Conservation (phyloP, 129 eudicot species). For the Heracleum sosnowskyi region DNA sequence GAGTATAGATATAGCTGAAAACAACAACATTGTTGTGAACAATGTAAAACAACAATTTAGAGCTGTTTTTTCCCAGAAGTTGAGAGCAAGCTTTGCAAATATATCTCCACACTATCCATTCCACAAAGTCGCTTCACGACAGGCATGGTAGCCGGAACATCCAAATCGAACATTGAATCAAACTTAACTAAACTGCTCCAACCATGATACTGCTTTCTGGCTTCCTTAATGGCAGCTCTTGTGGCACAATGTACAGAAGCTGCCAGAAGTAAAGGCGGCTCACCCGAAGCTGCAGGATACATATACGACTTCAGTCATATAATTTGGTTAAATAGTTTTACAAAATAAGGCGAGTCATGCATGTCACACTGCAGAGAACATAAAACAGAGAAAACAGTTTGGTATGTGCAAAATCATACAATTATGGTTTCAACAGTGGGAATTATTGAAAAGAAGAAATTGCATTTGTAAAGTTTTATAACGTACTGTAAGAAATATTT, state of each 20-base stretch:
- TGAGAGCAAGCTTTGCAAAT: slow-evolving; percentile 39
- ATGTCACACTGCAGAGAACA: no score
- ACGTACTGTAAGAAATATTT: no score
- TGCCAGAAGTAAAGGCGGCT: slow-evolving; percentile 86
- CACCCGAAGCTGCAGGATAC: slow-evolving; percentile 58
- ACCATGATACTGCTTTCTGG: slow-evolving; percentile 49
- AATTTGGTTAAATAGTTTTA: background rate
- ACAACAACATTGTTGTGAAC: no score
- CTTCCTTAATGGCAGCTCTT: slow-evolving; percentile 79
- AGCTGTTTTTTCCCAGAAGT: background rate
- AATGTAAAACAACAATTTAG: no score
- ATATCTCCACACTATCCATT: slow-evolving; percentile 52
- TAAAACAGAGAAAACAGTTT: no score
- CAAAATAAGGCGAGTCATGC: no score
- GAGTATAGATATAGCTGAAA: no score
- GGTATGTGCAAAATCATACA: no score
- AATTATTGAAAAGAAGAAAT: no score
- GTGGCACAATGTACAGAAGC: slow-evolving; percentile 83
- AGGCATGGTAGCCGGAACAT: slow-evolving; percentile 91
- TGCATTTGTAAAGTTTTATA: no score
- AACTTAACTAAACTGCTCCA: slow-evolving; percentile 41
- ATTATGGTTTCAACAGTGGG: no score
- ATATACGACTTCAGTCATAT: background rate
- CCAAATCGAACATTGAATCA: slow-evolving; percentile 49
- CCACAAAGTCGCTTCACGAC: slow-evolving; percentile 83